Conservation (phyloP, 2,329 filamentous ascomycete species). For the Lasiodiplodia hormozganensis region DNA sequence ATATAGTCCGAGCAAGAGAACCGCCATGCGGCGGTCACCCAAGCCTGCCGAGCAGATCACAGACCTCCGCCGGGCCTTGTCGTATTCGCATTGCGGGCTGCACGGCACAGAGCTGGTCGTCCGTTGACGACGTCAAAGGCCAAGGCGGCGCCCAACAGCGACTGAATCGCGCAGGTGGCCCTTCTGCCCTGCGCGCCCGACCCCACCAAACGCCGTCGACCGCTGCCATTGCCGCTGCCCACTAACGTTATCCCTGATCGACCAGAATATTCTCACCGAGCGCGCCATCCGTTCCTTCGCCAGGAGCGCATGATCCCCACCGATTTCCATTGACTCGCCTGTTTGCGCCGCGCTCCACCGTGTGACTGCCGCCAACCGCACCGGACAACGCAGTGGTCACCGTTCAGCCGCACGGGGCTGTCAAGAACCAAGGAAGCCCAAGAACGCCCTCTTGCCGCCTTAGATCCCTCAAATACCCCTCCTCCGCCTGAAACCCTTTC, state of each 20-base stretch:
- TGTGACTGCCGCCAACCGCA: constrained; percentile 13
- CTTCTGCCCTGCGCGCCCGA: constrained; percentile 22
- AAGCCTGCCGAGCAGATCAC: neutral
- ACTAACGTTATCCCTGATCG: constrained; percentile 25
- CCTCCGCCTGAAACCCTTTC: constrained; percentile 1
- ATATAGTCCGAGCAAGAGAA: neutral
- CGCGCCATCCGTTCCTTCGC: neutral
- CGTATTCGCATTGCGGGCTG: constrained; percentile 22
- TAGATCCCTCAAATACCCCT: constrained; percentile 10
- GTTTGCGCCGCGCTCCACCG: constrained; percentile 4
- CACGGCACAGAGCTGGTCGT: neutral
- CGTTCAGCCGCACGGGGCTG: constrained; percentile 29
- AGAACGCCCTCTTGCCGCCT: constrained; percentile 9
- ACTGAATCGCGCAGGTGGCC: constrained; percentile 22
- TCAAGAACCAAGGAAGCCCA: constrained; percentile 14
- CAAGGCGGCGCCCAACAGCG: constrained; percentile 21
- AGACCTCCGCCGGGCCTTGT: constrained; percentile 5
- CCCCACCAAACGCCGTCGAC: constrained; percentile 20
- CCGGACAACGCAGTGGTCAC: constrained; percentile 22
- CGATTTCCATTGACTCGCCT: constrained; percentile 12
- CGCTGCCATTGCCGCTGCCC: constrained; percentile 11
- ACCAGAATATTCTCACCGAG: constrained; percentile 12
- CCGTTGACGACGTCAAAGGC: constrained; percentile 23
- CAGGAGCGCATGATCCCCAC: constrained; percentile 10
- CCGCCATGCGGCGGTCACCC: neutral